Conservation (phyloP, 2,329 filamentous ascomycete species). For the Fusarium sp. region DNA sequence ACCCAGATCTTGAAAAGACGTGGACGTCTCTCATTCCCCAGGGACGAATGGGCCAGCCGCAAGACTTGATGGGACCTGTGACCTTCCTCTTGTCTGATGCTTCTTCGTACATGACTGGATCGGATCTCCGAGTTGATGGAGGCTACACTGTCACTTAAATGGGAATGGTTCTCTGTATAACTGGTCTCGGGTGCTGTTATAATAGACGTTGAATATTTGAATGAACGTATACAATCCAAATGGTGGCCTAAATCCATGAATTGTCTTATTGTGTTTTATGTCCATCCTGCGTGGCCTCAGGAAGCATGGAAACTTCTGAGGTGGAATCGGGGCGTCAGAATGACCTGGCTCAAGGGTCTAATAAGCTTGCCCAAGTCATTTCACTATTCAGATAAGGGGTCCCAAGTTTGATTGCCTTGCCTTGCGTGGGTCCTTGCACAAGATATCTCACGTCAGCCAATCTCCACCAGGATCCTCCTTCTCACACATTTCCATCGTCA, state of each 20-base stretch:
- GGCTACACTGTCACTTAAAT: constrained; percentile 81
- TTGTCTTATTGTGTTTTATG: background rate
- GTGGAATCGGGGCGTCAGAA: too few species aligned
- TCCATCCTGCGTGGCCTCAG: rapidly evolving
- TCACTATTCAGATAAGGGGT: background rate
- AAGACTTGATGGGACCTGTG: constrained; percentile 93
- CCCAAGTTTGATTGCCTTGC: background rate
- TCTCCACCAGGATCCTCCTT: background rate
- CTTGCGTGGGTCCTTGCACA: too few species aligned
- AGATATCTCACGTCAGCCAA: background rate
- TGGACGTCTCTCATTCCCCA: constrained; percentile 93
- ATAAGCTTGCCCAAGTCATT: too few species aligned
- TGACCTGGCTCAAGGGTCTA: too few species aligned
- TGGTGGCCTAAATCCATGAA: background rate
- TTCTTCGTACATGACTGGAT: constrained; percentile 74
- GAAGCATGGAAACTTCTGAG: too few species aligned
- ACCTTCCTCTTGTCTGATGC: constrained; percentile 87
- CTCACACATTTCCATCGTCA: background rate
- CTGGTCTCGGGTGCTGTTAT: background rate
- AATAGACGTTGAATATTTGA: background rate
- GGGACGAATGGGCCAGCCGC: constrained; percentile 90
- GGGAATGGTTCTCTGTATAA: rapidly evolving
- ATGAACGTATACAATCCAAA: too few species aligned
- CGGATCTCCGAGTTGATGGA: constrained; percentile 83
- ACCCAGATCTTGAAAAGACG: constrained; percentile 87